Base-by-base conservation (phyloP, 805 yeast genomes). In the Yamadazyma akitaensis region DNA sequence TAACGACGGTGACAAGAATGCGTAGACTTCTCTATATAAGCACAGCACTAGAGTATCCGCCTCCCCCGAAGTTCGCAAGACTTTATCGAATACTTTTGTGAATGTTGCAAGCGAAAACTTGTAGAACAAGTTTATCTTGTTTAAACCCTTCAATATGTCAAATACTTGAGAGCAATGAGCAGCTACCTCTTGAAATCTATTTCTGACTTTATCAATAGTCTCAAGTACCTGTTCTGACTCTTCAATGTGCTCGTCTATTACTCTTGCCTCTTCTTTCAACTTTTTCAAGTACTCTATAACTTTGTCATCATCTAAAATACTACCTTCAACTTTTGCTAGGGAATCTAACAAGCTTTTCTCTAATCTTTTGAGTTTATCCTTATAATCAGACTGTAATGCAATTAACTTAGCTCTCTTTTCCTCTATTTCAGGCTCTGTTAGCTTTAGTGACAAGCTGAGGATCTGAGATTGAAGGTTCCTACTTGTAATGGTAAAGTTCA, bases 401-500 rank as follows among this genome's bases (percentile, higher is more conserved):
- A 78, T 58, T 44, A 88, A 59, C 37, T 79, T 82, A 1, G 65
- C 52, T 47, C 91, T 70, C 55, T 82, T 75, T 4, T 55, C 53
- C 43, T 85, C 89, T 7, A 88, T 61, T 8, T 84, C 92, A 0
- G 97, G 96, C 24, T 75, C 70, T 49, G 79, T 78, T 10, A 67
- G 63, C 26, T 68, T 61, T 34, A 92, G 63, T 0, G 86, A 68
- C 43, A 75, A 62, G 50, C 84, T 80, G 47, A 88, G 64, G 0
- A 86, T 72, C 51, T 84, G 84, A 25, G 76, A 73, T 48, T 85
- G 83, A 42, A 91, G 64, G 39, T 84, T 82, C 39, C 81, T 77
- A 36, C 77, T 71, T 0, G 96, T 85, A n/a, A 86, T 68, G 0
- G 90, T 75, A 62, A 84, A 92, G 62, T 88, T 88, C 16, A 88